Conservation (phyloP, 192 early-diverging fungal species). For the Geosiphon pyriformis region DNA sequence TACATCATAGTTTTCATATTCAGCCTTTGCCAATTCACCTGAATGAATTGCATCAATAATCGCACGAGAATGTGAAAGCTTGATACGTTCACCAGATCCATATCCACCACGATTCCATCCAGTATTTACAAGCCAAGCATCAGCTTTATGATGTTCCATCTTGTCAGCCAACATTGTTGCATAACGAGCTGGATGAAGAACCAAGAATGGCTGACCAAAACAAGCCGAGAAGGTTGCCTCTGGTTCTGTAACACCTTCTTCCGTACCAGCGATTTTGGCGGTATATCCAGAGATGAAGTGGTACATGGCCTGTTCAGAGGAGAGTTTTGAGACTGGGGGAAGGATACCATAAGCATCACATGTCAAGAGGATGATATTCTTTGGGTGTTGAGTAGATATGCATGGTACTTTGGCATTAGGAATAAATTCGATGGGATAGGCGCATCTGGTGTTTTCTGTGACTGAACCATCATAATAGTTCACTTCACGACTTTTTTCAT, state of each 20-base stretch:
- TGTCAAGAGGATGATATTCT: conserved; percentile 93
- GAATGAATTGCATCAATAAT: conserved; percentile 97
- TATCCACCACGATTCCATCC: conserved; percentile 95
- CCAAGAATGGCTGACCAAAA: conserved; percentile 96
- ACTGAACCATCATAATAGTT: conserved; percentile 75
- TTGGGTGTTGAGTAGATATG: conserved; percentile 75
- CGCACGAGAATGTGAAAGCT: conserved; percentile 95
- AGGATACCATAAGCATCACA: conserved; percentile 97
- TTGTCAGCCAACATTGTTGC: conserved; percentile 95
- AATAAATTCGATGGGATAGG: conserved; percentile 94
- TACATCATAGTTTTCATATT: conserved; percentile 80
- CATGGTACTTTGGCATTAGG: conserved; percentile 94
- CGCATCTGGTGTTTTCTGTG: conserved; percentile 96
- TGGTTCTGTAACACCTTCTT: conserved; percentile 90
- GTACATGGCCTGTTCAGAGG: conserved; percentile 87
- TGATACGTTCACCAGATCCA: conserved; percentile 84
- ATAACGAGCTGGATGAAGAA: conserved; percentile 93
- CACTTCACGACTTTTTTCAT: conserved; percentile 65
- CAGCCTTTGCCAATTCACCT: conserved; percentile 80
- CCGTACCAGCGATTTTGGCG: conserved; percentile 96
- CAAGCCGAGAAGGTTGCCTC: conserved; percentile 90
- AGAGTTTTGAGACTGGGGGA: conserved; percentile 87
- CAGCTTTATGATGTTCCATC: conserved; percentile 77
- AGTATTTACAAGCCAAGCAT: conserved; percentile 96
- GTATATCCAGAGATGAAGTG: conserved; percentile 98